These are phyloP conservation scores for Physcia stellaris DNA, from an alignment of 495 filamentous ascomycete genomes.

Conservation along the genomic window DNA sequence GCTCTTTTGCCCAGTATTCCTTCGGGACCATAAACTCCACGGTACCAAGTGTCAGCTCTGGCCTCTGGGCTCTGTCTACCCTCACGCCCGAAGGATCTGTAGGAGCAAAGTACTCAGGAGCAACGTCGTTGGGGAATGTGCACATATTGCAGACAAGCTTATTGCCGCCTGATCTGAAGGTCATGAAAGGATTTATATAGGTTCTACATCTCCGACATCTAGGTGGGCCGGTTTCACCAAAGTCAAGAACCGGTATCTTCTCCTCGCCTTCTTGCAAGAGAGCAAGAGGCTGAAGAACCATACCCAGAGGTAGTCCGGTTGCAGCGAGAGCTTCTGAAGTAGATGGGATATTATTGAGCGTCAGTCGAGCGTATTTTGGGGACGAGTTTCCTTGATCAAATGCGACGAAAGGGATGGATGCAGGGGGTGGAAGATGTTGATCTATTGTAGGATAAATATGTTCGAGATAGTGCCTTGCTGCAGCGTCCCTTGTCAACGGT, in stretches of 20 bases:
- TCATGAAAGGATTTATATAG: constrained; percentile 99
- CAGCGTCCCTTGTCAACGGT: constrained; percentile 66
- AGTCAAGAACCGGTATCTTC: constrained; percentile 85
- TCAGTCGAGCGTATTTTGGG: constrained; percentile 83
- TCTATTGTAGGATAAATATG: constrained; percentile 93
- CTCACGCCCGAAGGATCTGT: constrained; percentile 77
- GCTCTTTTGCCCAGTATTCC: constrained; percentile 97
- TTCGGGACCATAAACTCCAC: constrained; percentile 95
- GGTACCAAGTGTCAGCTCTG: constrained; percentile 79
- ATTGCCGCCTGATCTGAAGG: constrained; percentile 83
- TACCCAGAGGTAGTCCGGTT: constrained; percentile 73
- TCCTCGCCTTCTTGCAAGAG: constrained; percentile 72
- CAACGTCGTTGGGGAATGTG: constrained; percentile 90
- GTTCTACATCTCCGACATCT: constrained; percentile 86
- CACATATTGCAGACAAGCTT: constrained; percentile 99
- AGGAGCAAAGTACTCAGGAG: constrained; percentile 83
- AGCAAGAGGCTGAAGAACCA: constrained; percentile 82
- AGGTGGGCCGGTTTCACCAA: constrained; percentile 82
- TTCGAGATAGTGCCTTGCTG: constrained; percentile 69
- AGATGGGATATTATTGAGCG: constrained; percentile 81
- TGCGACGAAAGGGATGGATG: constrained; percentile 78
- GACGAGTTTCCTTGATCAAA: constrained; percentile 95
- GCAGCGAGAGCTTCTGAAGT: constrained; percentile 64
- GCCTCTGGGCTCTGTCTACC: constrained; percentile 77
- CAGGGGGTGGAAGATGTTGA: constrained; percentile 77